Conservation (phyloP, 1,284 basidiomycete genomes). For the Marasmius oreades region DNA sequence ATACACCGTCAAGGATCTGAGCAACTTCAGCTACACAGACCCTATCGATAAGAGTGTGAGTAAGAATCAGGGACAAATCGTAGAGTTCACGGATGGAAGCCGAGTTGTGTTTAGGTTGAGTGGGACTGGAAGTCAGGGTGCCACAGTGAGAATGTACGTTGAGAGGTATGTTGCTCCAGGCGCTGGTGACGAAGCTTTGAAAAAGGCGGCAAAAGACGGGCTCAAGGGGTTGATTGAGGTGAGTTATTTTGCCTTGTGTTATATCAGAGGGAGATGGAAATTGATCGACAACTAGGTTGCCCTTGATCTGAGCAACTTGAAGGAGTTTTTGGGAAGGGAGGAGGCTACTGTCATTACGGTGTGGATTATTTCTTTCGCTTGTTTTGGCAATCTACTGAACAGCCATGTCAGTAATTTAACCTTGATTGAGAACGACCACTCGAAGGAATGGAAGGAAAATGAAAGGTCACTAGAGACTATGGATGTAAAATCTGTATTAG, state of each 20-base stretch:
- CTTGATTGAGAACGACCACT: too few relatives aligned
- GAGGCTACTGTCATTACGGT: conserved; percentile 97
- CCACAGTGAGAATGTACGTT: conserved; percentile 90
- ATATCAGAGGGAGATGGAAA: not conserved
- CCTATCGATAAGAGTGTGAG: conserved; percentile 94
- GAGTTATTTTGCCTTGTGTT: not conserved
- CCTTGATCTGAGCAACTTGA: conserved; percentile 78
- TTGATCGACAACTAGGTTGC: conserved; percentile 54
- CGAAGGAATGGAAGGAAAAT: too few relatives aligned
- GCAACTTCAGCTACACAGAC: conserved; percentile 95
- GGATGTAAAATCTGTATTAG: too few relatives aligned
- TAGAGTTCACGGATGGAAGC: conserved; percentile 88
- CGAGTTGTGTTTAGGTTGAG: conserved; percentile 95
- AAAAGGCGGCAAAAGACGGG: conserved; percentile 80
- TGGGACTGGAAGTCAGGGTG: conserved; percentile 94
- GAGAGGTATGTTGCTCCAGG: conserved; percentile 84
- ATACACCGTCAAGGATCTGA: conserved; percentile 79
- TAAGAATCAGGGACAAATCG: conserved; percentile 94
- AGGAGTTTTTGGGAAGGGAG: conserved; percentile 81
- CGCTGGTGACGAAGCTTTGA: conserved; percentile 74
- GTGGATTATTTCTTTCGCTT: conserved; percentile 26
- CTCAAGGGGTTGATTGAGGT: conserved; percentile 90
- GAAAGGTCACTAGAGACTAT: too few relatives aligned
- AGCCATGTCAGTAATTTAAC: too few relatives aligned
- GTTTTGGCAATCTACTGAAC: not conserved